Evolutionary conservation across 2,329 filamentous ascomycete species (phyloP), one percentile per base, ranked within the genome.

Genomic region (Verticillium longisporum): DNA sequence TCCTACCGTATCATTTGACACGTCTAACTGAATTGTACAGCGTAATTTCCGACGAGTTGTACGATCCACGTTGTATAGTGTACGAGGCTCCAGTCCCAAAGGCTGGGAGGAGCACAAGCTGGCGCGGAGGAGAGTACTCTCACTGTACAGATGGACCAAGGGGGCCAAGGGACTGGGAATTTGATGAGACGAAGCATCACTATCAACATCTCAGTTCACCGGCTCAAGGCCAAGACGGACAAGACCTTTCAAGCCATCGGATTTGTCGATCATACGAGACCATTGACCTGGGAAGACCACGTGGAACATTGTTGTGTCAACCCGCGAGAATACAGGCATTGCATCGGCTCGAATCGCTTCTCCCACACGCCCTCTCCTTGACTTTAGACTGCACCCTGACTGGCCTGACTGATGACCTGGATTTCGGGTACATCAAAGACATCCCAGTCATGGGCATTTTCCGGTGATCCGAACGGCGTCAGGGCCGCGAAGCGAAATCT

Each of bases 21-120:
- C 26, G 4, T 26, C 26, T 26, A 26, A 26, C 4, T 26, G 26
- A 26, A 26, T 56, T 9, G 11, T 18, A 9, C 61, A 82, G 79
- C 77, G 80, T 70, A 83, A 83, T 64, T 84, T 84, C 66, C 76
- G 81, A 34, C 82, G 81, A 64, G 80, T 84, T 0, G 74, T 84
- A 63, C 70, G 79, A 11, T 78, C 77, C 2, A 80, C 78, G 13
- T 67, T 81, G n/a, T 78, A 79, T 57, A 76, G 77, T 62, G 78
- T 78, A 1, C 74, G 75, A n/a, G 75, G 77, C 13, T 69, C 71
- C 10, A 74, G 74, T 14, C 71, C 72, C 53, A 72, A 73, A 14
- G 73, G 76, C 26, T 73, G 73, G 67, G 76, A 78, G 56, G 77
- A 80, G 66, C 75, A 77, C 56, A 58, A 58, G 26, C 72, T 73